Conservation (phyloP, 371 early-diverging fungal species). For the Saksenaea oblongispora region DNA sequence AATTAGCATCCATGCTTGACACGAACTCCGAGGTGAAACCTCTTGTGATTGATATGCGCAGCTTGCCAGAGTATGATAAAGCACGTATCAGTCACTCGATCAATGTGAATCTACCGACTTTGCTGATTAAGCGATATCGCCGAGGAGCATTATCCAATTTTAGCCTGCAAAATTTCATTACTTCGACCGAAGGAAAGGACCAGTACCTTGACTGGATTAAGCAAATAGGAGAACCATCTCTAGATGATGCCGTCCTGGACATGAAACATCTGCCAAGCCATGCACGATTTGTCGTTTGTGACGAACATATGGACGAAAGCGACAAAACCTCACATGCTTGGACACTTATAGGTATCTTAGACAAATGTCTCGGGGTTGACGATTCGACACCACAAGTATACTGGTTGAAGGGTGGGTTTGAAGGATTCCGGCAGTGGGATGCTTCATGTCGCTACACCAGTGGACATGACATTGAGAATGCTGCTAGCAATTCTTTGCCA, state of each 20-base stretch:
- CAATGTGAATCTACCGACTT: constrained; percentile 59
- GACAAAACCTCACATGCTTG: constrained; percentile 45
- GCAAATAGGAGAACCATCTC: not conserved
- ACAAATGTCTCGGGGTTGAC: constrained; percentile 15
- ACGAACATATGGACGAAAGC: constrained; percentile 50
- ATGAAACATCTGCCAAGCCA: constrained; percentile 14
- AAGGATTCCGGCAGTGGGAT: constrained; percentile 41
- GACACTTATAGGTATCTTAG: constrained; percentile 49
- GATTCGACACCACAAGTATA: constrained; percentile 20
- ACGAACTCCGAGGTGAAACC: constrained; percentile 8
- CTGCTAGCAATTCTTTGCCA: not conserved
- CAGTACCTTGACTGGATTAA: constrained; percentile 25
- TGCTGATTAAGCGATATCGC: constrained; percentile 61
- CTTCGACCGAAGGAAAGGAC: constrained; percentile 57
- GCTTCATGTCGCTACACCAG: constrained; percentile 2
- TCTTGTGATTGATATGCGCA: constrained; percentile 48
- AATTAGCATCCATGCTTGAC: not conserved
- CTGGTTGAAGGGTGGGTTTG: constrained; percentile 53
- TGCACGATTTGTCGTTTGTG: constrained; percentile 45
- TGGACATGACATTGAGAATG: not conserved
- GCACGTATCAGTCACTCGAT: constrained; percentile 43
- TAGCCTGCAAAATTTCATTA: constrained; percentile 63
- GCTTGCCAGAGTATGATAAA: constrained; percentile 33
- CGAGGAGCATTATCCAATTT: constrained; percentile 60
- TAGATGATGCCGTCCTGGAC: constrained; percentile 3